A percentile compares a stretch with the other conserved stretches of the same genome.
Evolutionary conservation across 2,329 filamentous ascomycete species (phyloP).

Genomic region (Fusarium tricinctum): DNA sequence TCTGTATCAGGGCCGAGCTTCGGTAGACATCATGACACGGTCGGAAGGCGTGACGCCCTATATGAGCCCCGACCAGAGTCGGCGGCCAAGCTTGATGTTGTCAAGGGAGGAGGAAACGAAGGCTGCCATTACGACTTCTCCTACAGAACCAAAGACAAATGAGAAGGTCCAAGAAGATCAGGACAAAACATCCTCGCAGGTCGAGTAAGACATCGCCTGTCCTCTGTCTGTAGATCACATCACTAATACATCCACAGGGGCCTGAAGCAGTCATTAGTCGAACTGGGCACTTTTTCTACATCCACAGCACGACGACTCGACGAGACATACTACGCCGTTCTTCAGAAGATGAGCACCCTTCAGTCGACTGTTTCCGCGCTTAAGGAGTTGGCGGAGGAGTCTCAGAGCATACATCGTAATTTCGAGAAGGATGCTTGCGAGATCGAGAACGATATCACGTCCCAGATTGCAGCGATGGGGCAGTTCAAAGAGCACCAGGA

Average conservation of each 20-base stretch:
- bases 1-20: slow-evolving; percentile 54
- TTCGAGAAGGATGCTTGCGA: slow-evolving; percentile 73
- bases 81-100: slow-evolving; percentile 58
- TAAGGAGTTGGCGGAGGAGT: slow-evolving; percentile 75
- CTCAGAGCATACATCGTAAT: slow-evolving; percentile 68
- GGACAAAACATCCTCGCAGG: slow-evolving; percentile 49
- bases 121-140: slow-evolving; percentile 21
- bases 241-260: slow-evolving; percentile 55
- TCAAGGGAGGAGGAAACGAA: slow-evolving; percentile 50
- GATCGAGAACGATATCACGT: slow-evolving; percentile 70
- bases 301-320: slow-evolving; percentile 76
- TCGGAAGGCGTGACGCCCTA: slow-evolving; percentile 62
- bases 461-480: slow-evolving; percentile 72
- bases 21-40: slow-evolving; percentile 61
- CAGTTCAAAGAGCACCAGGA: slow-evolving; percentile 75
- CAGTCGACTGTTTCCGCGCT: slow-evolving; percentile 75
- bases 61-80: slow-evolving; percentile 60
- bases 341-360: slow-evolving; percentile 76
- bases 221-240: neutral
- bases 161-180: slow-evolving; percentile 59
- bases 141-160: slow-evolving; percentile 45
- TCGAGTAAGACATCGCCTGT: slow-evolving; percentile 50
- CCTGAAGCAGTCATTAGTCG: slow-evolving; percentile 65
- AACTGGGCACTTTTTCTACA: slow-evolving; percentile 72
- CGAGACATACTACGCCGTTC: slow-evolving; percentile 79